These are phyloP conservation scores for Periconia digitata DNA, from an alignment of 2,329 filamentous ascomycete genomes.

Conservation along the genomic window DNA sequence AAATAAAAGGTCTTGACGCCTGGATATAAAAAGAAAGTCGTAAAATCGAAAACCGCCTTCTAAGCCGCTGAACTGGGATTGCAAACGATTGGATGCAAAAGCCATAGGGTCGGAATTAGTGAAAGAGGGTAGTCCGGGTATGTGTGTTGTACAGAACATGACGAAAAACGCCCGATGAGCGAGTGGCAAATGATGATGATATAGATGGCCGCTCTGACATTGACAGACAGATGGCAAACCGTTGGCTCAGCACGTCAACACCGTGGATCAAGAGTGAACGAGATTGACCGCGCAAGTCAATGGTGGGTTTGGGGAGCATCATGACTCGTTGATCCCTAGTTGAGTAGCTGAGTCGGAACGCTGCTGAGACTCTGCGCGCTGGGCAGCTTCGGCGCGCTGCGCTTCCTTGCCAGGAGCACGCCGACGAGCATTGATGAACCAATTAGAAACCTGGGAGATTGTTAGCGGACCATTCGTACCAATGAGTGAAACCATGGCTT, in stretches of 20 bases:
- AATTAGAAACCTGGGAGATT: conserved; percentile 64
- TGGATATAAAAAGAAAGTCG: background rate
- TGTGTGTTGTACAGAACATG: background rate
- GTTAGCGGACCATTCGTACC: conserved; percentile 11
- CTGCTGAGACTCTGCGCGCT: background rate
- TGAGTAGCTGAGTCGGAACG: background rate
- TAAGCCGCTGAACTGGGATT: background rate
- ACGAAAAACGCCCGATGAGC: background rate
- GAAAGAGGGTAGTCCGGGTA: background rate
- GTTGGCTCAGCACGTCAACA: background rate
- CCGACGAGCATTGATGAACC: conserved; percentile 77
- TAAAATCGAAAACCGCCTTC: background rate
- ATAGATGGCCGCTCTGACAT: too few species aligned
- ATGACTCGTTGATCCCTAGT: background rate
- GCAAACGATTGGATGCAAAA: background rate
- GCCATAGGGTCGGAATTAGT: background rate
- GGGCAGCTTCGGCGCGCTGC: conserved; percentile 26
- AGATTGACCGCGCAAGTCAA: background rate
- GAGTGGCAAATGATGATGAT: background rate
- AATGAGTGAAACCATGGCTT: background rate
- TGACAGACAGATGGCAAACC: too few species aligned
- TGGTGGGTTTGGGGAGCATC: background rate
- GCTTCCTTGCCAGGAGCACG: conserved; percentile 46
- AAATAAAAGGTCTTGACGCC: background rate
- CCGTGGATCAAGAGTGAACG: background rate